A percentile compares a stretch with the other conserved stretches of the same genome.
These are phyloP conservation scores for Fusarium redolens DNA, from an alignment of 2,329 filamentous ascomycete genomes.

Conservation along the genomic window DNA sequence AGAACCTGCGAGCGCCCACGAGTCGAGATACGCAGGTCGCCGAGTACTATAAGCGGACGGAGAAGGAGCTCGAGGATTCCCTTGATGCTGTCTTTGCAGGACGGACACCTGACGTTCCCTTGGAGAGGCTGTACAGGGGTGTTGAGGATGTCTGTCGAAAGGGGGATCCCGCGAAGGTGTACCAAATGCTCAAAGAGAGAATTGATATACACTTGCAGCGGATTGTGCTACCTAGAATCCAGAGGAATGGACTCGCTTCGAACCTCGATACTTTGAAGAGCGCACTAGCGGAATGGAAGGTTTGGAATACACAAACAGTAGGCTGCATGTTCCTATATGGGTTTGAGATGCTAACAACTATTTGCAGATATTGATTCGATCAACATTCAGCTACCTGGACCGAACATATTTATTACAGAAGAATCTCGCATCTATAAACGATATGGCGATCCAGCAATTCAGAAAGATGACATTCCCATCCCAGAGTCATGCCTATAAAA, in stretches of 20 bases:
- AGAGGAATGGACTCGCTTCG: constrained; percentile 60
- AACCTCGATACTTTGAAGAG: constrained; percentile 72
- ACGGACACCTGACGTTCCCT: constrained; percentile 72
- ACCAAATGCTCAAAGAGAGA: constrained; percentile 71
- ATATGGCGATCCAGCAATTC: constrained; percentile 83
- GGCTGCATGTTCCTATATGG: constrained; percentile 37
- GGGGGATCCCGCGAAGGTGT: constrained; percentile 76
- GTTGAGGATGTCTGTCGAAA: constrained; percentile 92
- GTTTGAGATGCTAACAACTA: constrained; percentile 11
- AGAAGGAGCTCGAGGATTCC: constrained; percentile 78
- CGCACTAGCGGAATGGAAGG: constrained; percentile 72
- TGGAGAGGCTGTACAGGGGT: constrained; percentile 89
- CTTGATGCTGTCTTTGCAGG: constrained; percentile 78
- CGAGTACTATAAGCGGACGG: constrained; percentile 81
- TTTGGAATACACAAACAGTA: constrained; percentile 83
- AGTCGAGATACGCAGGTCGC: constrained; percentile 70
- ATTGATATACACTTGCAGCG: constrained; percentile 76
- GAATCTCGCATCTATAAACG: constrained; percentile 77
- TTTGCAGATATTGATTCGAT: constrained; percentile 77
- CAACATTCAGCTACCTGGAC: constrained; percentile 94
- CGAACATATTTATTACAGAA: constrained; percentile 85
- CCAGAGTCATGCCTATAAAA: constrained; percentile 15
- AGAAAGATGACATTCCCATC: constrained; percentile 66
- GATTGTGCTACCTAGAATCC: constrained; percentile 67
- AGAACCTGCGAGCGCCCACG: constrained; percentile 81